Evolutionary conservation across 495 filamentous ascomycete genomes (phyloP).

Genomic region (Jackrogersella multiformis): DNA sequence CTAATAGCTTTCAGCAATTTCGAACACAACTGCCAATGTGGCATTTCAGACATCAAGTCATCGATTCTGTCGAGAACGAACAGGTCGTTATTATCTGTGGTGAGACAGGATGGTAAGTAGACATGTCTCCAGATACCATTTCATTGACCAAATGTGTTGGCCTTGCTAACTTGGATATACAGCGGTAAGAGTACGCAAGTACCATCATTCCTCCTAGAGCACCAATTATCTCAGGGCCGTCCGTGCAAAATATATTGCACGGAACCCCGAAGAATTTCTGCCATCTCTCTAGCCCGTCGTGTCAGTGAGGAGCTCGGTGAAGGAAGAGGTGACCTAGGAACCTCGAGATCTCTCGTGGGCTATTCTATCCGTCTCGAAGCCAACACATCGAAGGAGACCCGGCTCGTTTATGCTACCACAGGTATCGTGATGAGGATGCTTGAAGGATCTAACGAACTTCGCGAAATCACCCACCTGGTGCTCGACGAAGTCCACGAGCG

Average conservation of each 20-base stretch:
- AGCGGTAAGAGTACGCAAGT: conserved; percentile 96
- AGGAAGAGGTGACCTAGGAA: conserved; percentile 80
- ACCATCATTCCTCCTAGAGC: conserved; percentile 88
- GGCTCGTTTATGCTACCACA: conserved; percentile 84
- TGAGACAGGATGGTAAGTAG: conserved; percentile 80
- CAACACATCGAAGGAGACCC: conserved; percentile 79
- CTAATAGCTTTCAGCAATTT: conserved; percentile 51
- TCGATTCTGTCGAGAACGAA: conserved; percentile 74
- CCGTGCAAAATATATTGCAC: conserved; percentile 94
- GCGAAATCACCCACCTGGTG: conserved; percentile 89
- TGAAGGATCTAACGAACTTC: conserved; percentile 82
- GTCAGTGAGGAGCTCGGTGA: conserved; percentile 97
- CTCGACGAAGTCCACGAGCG: conserved; percentile 96
- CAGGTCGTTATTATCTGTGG: conserved; percentile 92
- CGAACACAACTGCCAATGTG: conserved; percentile 88
- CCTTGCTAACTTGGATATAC: conserved; percentile 27
- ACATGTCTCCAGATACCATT: background rate
- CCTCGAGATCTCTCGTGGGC: conserved; percentile 82
- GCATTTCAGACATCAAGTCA: conserved; percentile 78
- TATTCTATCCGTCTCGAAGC: conserved; percentile 94
- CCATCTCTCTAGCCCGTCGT: conserved; percentile 87
- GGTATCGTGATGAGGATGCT: conserved; percentile 98
- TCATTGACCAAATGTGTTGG: background rate
- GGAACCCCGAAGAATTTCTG: conserved; percentile 95
- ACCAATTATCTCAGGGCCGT: conserved; percentile 81